Conservation (phyloP, 2,329 filamentous ascomycete genomes). For the Beauveria scarabaeidicola region DNA sequence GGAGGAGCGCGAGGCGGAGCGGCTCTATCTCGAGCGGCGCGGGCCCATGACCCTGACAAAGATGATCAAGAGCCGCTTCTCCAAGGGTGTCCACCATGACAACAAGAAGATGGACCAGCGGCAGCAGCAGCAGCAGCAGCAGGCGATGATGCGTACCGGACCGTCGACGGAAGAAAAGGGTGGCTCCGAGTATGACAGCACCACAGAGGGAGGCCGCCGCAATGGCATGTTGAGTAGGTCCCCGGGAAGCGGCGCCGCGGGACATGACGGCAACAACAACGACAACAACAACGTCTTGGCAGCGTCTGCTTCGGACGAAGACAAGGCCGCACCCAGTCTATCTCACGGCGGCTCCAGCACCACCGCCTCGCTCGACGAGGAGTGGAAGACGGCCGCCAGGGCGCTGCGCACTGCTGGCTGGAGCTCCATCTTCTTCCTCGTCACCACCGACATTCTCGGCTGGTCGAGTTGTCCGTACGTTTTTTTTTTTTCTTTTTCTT, state of each 20-base stretch:
- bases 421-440: conserved; percentile 39
- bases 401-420: conserved; percentile 36
- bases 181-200: neutral
- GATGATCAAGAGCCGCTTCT: conserved; percentile 14
- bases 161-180: conserved; percentile 2
- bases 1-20: conserved; percentile 15
- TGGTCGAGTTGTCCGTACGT: conserved; percentile 30
- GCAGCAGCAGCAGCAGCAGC: neutral
- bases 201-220: neutral
- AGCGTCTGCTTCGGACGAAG: neutral
- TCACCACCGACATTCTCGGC: conserved; percentile 40
- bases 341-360: conserved; percentile 9
- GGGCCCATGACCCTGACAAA: conserved; percentile 13
- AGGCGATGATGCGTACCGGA: neutral
- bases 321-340: neutral
- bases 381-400: conserved; percentile 38
- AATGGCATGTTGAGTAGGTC: neutral
- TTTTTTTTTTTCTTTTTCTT: no score
- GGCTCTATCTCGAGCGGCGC: conserved; percentile 11
- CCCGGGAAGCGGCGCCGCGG: no score
- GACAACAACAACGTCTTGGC: neutral
- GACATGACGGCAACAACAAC: neutral
- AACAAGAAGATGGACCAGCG: conserved; percentile 4
- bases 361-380: conserved; percentile 18
- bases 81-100: conserved; percentile 13